Conservation (phyloP, 148 eudicot genomes). For the Pharnaceum exiguum region DNA sequence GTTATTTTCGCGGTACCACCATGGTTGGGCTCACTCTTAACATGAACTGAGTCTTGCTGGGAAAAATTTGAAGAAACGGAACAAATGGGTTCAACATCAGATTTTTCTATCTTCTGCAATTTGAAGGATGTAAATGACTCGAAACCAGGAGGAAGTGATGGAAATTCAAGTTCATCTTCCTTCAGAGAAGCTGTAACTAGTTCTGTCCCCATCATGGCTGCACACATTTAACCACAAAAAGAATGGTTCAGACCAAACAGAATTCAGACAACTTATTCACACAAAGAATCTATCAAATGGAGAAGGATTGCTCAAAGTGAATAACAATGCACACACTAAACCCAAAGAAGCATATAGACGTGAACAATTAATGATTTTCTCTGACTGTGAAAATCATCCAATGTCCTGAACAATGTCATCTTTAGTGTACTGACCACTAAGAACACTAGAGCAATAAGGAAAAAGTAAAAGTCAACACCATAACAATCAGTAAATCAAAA, state of each 20-base stretch:
- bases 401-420: no score
- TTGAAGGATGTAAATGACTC: slow-evolving; percentile 66
- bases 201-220: slow-evolving; percentile 74
- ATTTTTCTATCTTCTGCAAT: slow-evolving; percentile 47
- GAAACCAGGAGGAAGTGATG: slow-evolving; percentile 88
- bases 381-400: no score
- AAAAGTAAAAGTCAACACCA: not conserved
- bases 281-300: not conserved
- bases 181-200: slow-evolving; percentile 53
- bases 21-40: slow-evolving; percentile 31
- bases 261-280: not conserved
- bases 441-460: not conserved
- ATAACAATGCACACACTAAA: no score
- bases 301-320: not conserved
- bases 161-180: slow-evolving; percentile 75
- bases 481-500: not conserved
- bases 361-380: no score
- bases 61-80: slow-evolving; percentile 51
- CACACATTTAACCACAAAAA: slow-evolving; percentile 6
- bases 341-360: no score
- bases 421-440: no score
- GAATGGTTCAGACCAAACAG: not conserved
- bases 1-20: slow-evolving; percentile 39
- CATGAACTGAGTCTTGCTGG: slow-evolving; percentile 34
- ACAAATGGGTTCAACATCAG: slow-evolving; percentile 35